Evolutionary conservation across 345 rosid species (phyloP), one percentile per base, ranked within the genome.

Genomic region (Bruguiera sexangula): DNA sequence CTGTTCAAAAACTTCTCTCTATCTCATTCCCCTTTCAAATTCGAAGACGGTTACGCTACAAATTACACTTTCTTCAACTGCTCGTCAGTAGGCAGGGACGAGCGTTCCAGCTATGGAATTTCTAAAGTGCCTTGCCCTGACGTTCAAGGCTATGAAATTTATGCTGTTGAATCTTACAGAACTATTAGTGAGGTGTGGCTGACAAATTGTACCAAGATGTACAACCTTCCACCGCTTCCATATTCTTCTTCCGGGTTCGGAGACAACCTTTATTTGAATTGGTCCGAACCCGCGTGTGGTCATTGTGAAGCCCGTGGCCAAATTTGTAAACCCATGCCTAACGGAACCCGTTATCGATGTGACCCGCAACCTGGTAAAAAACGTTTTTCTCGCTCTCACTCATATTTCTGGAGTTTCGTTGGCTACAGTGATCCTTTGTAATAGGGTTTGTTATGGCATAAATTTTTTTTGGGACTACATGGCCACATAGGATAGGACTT

Each of bases 151-250:
- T 73, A 66, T 60, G 19, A 66, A 5, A 39, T 73, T 34, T 55
- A 31, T 59, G 51, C 67, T n/a, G 24, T 60, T 62, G 0, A 0
- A 18, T n/a, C 51, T 52, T 20, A 29, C 19, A 22, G 0, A 1
- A n/a, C 5, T 6, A 32, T 57, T 22, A 22, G 11, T 29, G 52
- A 8, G 19, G 26, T 30, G 52, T 24, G 18, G 34, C 63, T 72
- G 60, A 50, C 54, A 31, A 30, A 62, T 46, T 72, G 75, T 57
- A 72, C 57, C 16, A 72, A 64, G 50, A 65, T 72, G 69, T 72
- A 54, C 52, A 60, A 72, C 27, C 43, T 72, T 50, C 39, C 48
- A 6, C 46, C 58, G 19, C 29, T 30, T 55, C 26, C 58, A 4
- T 3, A 0, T 24, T 6, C 1, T 26, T 0, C 5, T 2, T 21